These are phyloP conservation scores for Penicillium sclerotigenum DNA, from an alignment of 2,329 filamentous ascomycete genomes.

Conservation along the genomic window DNA sequence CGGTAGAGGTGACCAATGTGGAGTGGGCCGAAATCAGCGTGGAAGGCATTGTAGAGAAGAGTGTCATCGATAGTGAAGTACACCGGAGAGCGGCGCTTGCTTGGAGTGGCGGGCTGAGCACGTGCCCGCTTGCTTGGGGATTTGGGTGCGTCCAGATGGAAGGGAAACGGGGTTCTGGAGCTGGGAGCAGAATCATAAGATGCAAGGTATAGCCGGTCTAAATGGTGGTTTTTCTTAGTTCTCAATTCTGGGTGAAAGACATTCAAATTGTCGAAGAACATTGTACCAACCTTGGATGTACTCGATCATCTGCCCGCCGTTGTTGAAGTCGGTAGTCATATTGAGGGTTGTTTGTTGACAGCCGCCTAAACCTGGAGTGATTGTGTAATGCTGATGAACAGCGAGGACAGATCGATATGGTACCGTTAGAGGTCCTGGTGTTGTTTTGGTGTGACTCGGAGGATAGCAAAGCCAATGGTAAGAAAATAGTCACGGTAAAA, in stretches of 20 bases:
- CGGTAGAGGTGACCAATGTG: constrained; percentile 97
- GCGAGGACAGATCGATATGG: constrained; percentile 1
- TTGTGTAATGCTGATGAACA: constrained; percentile 5
- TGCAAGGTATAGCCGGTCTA: constrained; percentile 92
- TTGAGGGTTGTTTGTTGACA: constrained; percentile 28
- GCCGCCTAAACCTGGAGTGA: neutral
- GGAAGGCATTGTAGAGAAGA: constrained; percentile 95
- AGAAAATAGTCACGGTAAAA: constrained; percentile 12
- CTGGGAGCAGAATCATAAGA: constrained; percentile 82
- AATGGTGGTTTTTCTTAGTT: constrained; percentile 16
- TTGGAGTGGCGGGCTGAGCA: constrained; percentile 57
- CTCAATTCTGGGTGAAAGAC: neutral
- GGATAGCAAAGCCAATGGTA: constrained; percentile 11
- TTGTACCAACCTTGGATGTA: constrained; percentile 79
- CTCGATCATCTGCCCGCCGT: constrained; percentile 86
- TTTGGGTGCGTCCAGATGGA: constrained; percentile 57
- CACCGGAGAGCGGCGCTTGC: constrained; percentile 63
- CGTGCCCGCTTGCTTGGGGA: constrained; percentile 73
- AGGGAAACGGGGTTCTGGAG: constrained; percentile 81
- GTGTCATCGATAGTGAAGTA: constrained; percentile 95
- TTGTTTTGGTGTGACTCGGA: constrained; percentile 6
- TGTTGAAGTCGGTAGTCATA: constrained; percentile 53
- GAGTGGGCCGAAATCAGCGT: constrained; percentile 95
- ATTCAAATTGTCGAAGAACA: constrained; percentile 35
- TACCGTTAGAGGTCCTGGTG: constrained; percentile 1